phyloP scores from a whole-genome alignment of 495 filamentous ascomycete genomes.

The Penicillium pulvis region DNA sequence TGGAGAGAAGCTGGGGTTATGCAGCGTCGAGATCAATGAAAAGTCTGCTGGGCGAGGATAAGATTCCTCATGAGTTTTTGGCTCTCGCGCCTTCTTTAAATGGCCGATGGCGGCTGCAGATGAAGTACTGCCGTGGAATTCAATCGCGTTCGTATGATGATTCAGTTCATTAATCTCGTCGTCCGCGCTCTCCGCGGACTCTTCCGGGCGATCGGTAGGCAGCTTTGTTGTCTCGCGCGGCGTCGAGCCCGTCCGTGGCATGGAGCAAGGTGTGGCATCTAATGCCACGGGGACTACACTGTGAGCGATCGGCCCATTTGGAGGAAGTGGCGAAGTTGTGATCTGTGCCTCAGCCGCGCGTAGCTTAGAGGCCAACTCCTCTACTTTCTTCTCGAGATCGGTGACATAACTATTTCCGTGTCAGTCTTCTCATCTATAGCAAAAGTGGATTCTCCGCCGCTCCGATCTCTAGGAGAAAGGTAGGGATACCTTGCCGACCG shows the following conservation, averaged over 20 bases:
- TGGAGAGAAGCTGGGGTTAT: conserved; percentile 44
- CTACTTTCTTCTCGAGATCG: conserved; percentile 42
- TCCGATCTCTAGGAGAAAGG: background rate
- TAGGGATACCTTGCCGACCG: conserved; percentile 36
- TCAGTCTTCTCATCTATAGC: background rate
- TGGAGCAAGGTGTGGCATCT: conserved; percentile 35
- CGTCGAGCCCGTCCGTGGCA: conserved; percentile 29
- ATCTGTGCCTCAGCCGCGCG: conserved; percentile 26
- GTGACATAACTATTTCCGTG: conserved; percentile 30
- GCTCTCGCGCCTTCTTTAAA: conserved; percentile 35
- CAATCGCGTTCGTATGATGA: conserved; percentile 43
- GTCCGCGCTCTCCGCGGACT: conserved; percentile 30
- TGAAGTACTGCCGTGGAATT: conserved; percentile 45
- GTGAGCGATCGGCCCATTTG: conserved; percentile 8
- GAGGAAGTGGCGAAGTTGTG: conserved; percentile 17
- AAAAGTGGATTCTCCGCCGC: background rate
- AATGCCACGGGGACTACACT: conserved; percentile 11
- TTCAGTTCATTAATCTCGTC: conserved; percentile 42
- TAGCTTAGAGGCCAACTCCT: conserved; percentile 36
- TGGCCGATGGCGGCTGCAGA: conserved; percentile 38
- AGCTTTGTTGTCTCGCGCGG: conserved; percentile 22
- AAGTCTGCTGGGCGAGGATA: conserved; percentile 15
- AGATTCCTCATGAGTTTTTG: conserved; percentile 22
- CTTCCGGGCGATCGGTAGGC: conserved; percentile 23
- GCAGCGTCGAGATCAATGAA: conserved; percentile 42